A percentile compares a stretch with the other conserved stretches of the same genome.
These are phyloP conservation scores for Backusella psychrophila DNA, from an alignment of 192 early-diverging fungal genomes.

Conservation along the genomic window DNA sequence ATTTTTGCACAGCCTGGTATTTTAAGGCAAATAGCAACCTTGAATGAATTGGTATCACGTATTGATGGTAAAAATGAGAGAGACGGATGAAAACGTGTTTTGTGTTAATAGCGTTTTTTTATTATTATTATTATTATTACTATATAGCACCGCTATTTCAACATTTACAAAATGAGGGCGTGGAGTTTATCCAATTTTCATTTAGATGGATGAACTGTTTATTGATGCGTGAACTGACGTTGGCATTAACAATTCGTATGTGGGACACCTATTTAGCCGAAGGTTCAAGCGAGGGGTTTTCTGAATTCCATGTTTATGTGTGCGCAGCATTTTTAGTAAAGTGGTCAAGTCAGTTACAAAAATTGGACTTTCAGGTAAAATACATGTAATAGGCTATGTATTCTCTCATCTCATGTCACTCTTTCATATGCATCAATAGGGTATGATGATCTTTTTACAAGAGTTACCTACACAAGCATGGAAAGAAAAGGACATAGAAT, in stretches of 20 bases:
- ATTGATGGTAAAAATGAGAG: constrained; percentile 70
- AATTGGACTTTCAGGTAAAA: constrained; percentile 81
- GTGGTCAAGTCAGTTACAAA: constrained; percentile 80
- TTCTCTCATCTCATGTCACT: too few species aligned
- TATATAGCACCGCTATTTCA: constrained; percentile 64
- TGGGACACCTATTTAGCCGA: constrained; percentile 98
- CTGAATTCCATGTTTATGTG: constrained; percentile 97
- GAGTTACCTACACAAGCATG: constrained; percentile 82
- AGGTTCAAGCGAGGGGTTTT: constrained; percentile 79
- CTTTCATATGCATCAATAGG: constrained; percentile 13
- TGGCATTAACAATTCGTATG: constrained; percentile 90
- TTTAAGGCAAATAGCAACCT: constrained; percentile 80
- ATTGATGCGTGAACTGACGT: constrained; percentile 92
- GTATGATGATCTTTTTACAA: constrained; percentile 94
- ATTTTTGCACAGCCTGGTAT: constrained; percentile 97
- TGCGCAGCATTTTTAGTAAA: constrained; percentile 98
- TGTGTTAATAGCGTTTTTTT: background rate
- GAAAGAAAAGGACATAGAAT: constrained; percentile 89
- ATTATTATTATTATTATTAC: too few species aligned
- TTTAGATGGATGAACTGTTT: constrained; percentile 99
- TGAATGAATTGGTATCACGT: constrained; percentile 89
- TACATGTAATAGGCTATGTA: background rate
- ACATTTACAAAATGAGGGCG: constrained; percentile 83
- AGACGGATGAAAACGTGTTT: background rate
- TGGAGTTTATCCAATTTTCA: constrained; percentile 99